Base-by-base conservation (phyloP, 495 filamentous ascomycete genomes). In the Aspergillus campestris region DNA sequence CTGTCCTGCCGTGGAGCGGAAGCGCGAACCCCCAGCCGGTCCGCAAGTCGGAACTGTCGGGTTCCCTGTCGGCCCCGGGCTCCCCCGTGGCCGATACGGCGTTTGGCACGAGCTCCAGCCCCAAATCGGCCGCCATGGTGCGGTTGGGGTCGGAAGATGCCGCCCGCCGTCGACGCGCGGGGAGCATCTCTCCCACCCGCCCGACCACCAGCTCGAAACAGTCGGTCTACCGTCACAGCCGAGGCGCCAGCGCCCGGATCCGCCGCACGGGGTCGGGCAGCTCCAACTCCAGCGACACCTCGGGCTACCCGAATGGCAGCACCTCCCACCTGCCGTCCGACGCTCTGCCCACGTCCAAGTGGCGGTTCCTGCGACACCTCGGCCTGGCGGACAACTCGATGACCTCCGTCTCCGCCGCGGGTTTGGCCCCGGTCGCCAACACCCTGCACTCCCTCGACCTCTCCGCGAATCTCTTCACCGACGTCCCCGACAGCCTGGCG, bases 311-410 rank as follows among this genome's bases (percentile, higher is more conserved):
- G 32, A 76, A 72, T 46, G 79, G 80, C 24, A 88, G 86, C 62
- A 80, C 84, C 14, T 81, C 85, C 5, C 92, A 87, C 53, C 70
- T 94, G 0, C 64, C 85, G 13, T 40, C 62, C 3, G 79, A 78
- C 24, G 71, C 79, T 38, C 74, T 95, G 7, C 87, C 88, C 33
- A 59, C 84, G 7, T 83, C 82, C 27, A 97, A 96, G 70, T 98
- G 92, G 92, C 79, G 90, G 42, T 94, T 96, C 64, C 65, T 98
- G 56, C 82, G 82, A 55, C 90, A 96, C 64, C 73, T 98, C 8
- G 89, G 92, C 51, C 71, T 98, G 39, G 81, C 92, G 1, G 92
- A 98, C 55, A 98, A 97, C 61, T 81, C 81, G 10, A 65, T 98
- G 40, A 94, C 88, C 5, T 78, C 80, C 5, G 79, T 98, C 37